Base-by-base conservation (phyloP, 2,329 filamentous ascomycete genomes). In the Neoascochyta sp. region DNA sequence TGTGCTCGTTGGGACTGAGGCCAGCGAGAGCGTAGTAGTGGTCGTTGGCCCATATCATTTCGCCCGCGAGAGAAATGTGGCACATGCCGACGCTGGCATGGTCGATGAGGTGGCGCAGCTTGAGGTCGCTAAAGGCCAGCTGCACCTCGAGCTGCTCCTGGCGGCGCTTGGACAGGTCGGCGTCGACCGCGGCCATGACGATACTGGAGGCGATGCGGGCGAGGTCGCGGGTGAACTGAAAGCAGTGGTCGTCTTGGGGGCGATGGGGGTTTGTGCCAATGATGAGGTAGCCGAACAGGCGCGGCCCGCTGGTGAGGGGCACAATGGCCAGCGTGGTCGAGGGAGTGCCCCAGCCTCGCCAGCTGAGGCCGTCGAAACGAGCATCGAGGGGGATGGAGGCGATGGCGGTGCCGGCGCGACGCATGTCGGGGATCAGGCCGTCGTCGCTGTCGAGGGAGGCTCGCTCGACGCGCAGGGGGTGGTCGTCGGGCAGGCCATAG, bases 181-280 rank as follows among this genome's bases (percentile, higher is more conserved):
- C 36, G 11, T 45, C 50, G 7, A 47, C 35, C 5, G 52, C 50
- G 8, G 47, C 36, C 1, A 43, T 39, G 4, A 62, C 37, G 24
- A 60, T 45, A 23, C 55, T 56, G 0, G 60, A 54, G 3, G 52
- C 40, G 43, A 62, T 58, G 8, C 51, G 51, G 6, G 41, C 32
- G 3, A 65, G 45, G 17, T 63, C 52, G 12, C 43, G 45, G 11
- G 59, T 25, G 19, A 63, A 62, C 14, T 60, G 58, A 26, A 54
- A 30, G 22, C 56, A 60, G 6, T 41, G 36, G 2, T 41, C 35
- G 23, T 64, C 61, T 24, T 54, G 53, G 1, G 50, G 50, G 10
- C 61, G 50, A 16, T 47, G 57, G 1, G 60, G 62, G 25, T 64
- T 65, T 1, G 60, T 54, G 0, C 60, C 63, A 4, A 59, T 36